Evolutionary conservation across 257 asterid genomes (phyloP).

Genomic region (Solanum etuberosum): DNA sequence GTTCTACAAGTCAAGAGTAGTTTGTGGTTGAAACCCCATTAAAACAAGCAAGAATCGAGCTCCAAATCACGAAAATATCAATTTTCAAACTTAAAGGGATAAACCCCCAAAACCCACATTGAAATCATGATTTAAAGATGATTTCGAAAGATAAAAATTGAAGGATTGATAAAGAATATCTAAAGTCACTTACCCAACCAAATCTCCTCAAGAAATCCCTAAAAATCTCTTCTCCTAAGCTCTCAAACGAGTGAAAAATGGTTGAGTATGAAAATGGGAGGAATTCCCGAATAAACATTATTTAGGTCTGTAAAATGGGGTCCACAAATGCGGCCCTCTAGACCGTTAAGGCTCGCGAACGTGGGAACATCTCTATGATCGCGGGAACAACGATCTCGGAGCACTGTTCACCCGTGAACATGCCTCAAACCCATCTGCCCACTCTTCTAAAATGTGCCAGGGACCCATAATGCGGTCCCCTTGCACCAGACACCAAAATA

Average conservation of each 20-base stretch:
- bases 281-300: background rate
- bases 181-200: background rate
- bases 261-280: background rate
- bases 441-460: background rate
- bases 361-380: background rate
- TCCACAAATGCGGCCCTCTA: background rate
- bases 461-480: background rate
- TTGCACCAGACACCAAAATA: background rate
- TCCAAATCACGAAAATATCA: background rate
- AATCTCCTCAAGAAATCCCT: background rate
- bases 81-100: background rate
- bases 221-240: background rate
- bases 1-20: background rate
- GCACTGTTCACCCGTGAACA: background rate
- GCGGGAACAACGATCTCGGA: background rate
- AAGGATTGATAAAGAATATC: too few relatives aligned
- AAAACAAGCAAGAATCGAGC: background rate
- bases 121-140: background rate
- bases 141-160: background rate
- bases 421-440: background rate
- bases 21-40: background rate
- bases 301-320: background rate
- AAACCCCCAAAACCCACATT: background rate
- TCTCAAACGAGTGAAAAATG: background rate
- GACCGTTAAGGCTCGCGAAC: background rate